phyloP scores from a whole-genome alignment of 139 green algal species.

The Tetradesmus lagerheimii region DNA sequence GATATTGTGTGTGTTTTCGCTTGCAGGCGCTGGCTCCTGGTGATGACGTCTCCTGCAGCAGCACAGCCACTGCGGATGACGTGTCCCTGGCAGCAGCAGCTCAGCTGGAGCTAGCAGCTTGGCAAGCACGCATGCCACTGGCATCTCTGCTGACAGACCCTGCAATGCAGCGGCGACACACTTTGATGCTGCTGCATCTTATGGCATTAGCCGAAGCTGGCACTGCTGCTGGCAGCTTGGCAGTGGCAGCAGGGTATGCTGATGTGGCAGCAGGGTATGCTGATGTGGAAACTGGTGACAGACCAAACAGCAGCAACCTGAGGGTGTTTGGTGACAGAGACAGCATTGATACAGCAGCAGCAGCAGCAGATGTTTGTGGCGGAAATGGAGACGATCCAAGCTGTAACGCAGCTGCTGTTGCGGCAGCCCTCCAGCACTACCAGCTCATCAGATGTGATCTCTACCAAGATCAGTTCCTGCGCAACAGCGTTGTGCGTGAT shows the following conservation, averaged over 20 bases:
- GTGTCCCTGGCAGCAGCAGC: conserved; percentile 12
- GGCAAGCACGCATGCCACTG: conserved; percentile 18
- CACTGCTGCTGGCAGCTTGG: not conserved
- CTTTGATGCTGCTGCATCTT: not conserved
- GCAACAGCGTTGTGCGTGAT: not conserved
- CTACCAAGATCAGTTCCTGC: not conserved
- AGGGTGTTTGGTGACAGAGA: not conserved
- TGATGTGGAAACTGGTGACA: not conserved
- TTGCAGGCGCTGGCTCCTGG: conserved; percentile 9
- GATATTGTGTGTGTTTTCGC: not conserved
- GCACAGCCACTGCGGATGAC: not conserved
- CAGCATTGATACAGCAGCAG: not conserved
- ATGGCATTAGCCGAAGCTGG: not conserved
- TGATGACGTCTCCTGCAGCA: not conserved
- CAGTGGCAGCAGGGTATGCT: not conserved
- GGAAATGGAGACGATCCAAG: not conserved
- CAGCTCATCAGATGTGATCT: not conserved
- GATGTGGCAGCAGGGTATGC: too few species aligned
- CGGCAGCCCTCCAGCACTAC: conserved; percentile 2
- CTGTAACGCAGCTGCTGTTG: not conserved
- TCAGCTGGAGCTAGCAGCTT: not conserved
- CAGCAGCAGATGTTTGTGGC: not conserved
- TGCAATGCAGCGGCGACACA: not conserved
- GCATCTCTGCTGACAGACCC: not conserved
- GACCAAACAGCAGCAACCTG: not conserved